Base-by-base conservation (phyloP, 2,329 filamentous ascomycete genomes). In the Trichoderma sp. region DNA sequence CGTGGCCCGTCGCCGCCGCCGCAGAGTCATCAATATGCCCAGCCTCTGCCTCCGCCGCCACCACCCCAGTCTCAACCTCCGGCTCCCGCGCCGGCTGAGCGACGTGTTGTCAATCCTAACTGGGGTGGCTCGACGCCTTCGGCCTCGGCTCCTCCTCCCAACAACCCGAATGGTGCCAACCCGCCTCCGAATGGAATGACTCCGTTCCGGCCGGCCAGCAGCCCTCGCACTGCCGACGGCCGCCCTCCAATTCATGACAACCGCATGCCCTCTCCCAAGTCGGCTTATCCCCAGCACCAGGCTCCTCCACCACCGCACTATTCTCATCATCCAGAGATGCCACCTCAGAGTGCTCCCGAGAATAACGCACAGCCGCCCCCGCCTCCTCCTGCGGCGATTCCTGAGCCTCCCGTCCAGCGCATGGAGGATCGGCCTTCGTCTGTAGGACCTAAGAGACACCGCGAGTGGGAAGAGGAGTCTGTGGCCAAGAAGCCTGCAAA, bases 391-490 rank as follows among this genome's bases (percentile, higher is more conserved):
- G 80, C 80, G 4, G 73, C 80, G 1, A 81, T 84, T 67, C 87
- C 90, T 54, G 89, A 90, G 56, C 90, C 94, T 74, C 86, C 87
- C 27, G 84, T 87, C 69, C 90, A 84, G 67, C 79, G 80, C 64
- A 82, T 87, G 69, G 86, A 87, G 64, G 85, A 97, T 67, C 87
- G 93, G n/a, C 92, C 93, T 19, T 80, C 90, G 1, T 96, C 93
- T 42, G 91, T 92, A 12, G 87, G 87, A 4, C 88, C 90, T 67
- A 99, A 99, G 84, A 88, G 95, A 68, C 86, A 89, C 77, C 90
- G 94, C 58, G 95, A 98, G 75, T 97, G 95, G 94, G 95, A 98
- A 72, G 91, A 94, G 39, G 93, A 96, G 39, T 82, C 87, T 25
- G 81, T 89, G 4, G 84, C 85, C 53, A 97, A 97, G 83, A 97